Evolutionary conservation across 345 rosid genomes (phyloP).

Genomic region (Corymbia maculata): DNA sequence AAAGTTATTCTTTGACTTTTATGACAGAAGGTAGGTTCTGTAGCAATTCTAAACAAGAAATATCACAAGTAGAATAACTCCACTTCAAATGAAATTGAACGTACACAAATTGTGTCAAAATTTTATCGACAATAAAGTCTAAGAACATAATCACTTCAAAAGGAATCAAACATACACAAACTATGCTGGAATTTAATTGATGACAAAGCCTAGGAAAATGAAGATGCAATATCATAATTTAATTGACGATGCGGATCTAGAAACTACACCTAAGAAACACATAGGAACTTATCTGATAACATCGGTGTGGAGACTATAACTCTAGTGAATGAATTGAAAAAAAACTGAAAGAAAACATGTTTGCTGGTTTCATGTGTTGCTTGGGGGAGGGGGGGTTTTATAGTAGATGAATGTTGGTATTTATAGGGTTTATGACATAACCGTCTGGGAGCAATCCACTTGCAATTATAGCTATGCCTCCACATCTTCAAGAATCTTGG

Average conservation of each 20-base stretch:
- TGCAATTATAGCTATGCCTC: neutral
- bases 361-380: neutral
- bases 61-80: neutral
- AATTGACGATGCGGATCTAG: fast-evolving
- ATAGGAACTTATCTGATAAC: too few relatives aligned
- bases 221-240: neutral
- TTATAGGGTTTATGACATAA: neutral
- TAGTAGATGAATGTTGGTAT: neutral
- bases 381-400: too few relatives aligned
- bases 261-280: neutral
- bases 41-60: neutral
- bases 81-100: neutral
- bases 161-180: neutral
- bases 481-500: neutral
- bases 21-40: neutral
- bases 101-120: neutral
- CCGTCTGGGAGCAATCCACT: neutral
- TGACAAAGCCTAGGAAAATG: neutral
- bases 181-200: too few relatives aligned
- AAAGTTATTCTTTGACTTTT: neutral
- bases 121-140: neutral
- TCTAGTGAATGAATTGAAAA: neutral
- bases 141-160: too few relatives aligned
- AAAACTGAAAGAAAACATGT: neutral
- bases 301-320: neutral